Base-by-base conservation (phyloP, 768 basidiomycete species). In the Tubosaeta brunneosetosa region DNA sequence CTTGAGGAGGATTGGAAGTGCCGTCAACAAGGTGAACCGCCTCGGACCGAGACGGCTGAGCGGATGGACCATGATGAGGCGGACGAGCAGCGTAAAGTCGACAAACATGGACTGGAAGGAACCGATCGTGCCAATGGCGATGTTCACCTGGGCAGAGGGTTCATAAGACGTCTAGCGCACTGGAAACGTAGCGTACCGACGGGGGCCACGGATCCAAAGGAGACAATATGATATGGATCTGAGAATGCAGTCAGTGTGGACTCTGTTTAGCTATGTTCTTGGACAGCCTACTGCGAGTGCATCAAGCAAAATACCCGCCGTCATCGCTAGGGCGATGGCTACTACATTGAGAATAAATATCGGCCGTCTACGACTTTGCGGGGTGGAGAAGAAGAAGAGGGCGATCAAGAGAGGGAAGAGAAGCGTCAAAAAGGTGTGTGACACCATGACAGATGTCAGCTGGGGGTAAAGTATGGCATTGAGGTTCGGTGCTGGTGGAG, bases 361-460 rank as follows among this genome's bases (percentile, higher is more conserved):
- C 1, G 66, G 61, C 10, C 57, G 58, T 5, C 57, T 33, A 17
- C 68, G 62, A 17, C 64, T 57, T 32, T 57, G 50, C 0, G 59
- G 52, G 4, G 60, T 68, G 6, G 68, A 70, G 26, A 61, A 69
- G 48, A 66, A 65, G 50, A 69, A 64, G 34, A 69, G 29, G 12
- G 68, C 67, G 9, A 64, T 53, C 9, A 68, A 43, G 52, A 69
- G 68, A 32, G 67, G 63, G 1, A 69, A n/a, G 5, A 68, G 66
- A 12, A 71, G 59, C 3, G 64, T 58, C 31, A 66, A 49, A 48
- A 72, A 67, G 0, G 67, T 62, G 34, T 69, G 66, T 1, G 59
- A 60, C 27, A 71, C 62, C 55, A 72, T 59, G 31, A 70, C 40
- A 22, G 61, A 53, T 22, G 57, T 57, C 6, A 69, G 19, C 6